These are phyloP conservation scores for Melanopsichium pennsylvanicum DNA, from an alignment of 1,284 basidiomycete genomes.

Conservation along the genomic window DNA sequence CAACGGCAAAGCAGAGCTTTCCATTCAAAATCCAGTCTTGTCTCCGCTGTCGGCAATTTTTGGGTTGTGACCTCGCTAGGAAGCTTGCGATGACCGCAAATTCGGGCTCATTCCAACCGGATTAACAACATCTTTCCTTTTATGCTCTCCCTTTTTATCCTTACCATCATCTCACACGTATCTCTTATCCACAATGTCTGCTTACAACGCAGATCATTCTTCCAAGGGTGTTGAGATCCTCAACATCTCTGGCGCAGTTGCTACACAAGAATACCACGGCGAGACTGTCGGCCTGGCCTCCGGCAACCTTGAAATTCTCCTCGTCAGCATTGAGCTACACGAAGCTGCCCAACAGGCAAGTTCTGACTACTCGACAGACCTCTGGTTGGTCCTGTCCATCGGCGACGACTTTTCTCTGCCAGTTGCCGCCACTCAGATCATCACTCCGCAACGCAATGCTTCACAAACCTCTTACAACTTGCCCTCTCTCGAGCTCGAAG, in stretches of 20 bases:
- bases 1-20: too few species aligned
- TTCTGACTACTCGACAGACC: slow-evolving; percentile 35
- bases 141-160: too few species aligned
- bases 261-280: slow-evolving; percentile 44
- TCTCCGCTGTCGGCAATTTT: too few species aligned
- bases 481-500: slow-evolving; percentile 45
- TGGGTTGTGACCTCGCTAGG: too few species aligned
- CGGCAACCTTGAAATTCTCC: slow-evolving; percentile 34
- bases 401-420: slow-evolving; percentile 43
- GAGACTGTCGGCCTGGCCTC: slow-evolving; percentile 39
- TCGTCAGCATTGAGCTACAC: slow-evolving; percentile 43
- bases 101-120: too few species aligned
- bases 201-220: slow-evolving; percentile 7
- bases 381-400: slow-evolving; percentile 50
- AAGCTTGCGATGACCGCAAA: too few species aligned
- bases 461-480: slow-evolving; percentile 32
- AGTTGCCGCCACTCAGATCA: slow-evolving; percentile 37
- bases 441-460: slow-evolving; percentile 25
- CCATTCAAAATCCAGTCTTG: too few species aligned
- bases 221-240: slow-evolving; percentile 41
- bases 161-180: too few species aligned
- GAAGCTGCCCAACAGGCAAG: slow-evolving; percentile 7
- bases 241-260: slow-evolving; percentile 25
- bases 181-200: slow-evolving; percentile 4
- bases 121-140: too few species aligned